Evolutionary conservation across 768 basidiomycete genomes (phyloP), one percentile per base, ranked within the genome.

Genomic region (Collybia sp.): DNA sequence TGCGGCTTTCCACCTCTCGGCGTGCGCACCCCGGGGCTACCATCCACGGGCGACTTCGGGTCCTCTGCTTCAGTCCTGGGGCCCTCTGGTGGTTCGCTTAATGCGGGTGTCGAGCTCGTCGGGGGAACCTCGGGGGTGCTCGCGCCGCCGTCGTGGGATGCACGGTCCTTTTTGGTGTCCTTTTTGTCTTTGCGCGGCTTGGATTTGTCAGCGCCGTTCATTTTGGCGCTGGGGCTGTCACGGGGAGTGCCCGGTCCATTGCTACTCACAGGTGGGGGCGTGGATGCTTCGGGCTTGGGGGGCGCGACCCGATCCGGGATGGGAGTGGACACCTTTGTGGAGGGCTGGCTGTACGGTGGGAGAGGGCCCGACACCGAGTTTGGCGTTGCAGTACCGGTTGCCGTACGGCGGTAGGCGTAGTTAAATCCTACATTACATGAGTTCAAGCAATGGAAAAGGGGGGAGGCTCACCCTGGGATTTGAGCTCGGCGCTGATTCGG

Each of bases 401-500:
- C 78, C 4, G 82, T 82, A 45, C 87, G 83, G 48, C 93, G 84
- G 64, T 95, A 95, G 1, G 90, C 90, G 54, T 93, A 99, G 69
- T 98, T 96, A 74, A 98, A 94, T 30, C 94, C 93, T 93, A 42
- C 31, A 40, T 16, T 43, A 48, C 32, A 45, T 33, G 16, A 37
- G 20, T 13, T 35, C 15, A 37, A 50, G n/a, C 33, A 35, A 45
- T n/a, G 46, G 12, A 30, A 31, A 12, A 25, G 41, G 18, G 18
- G 30, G 38, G 15, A 63, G 73, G 18, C 48, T 45, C 43, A 88
- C 93, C 95, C 73, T 94, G 90, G 55, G 87, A 90, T 67, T 87
- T 94, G 50, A 94, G 75, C 61, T 98, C 94, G 0, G 87, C 86
- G 47, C 90, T 93, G 39, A 99, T 81, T 41, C 94, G 75, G 6